Percentiles rank a stretch among this genome's conserved stretches.
Evolutionary conservation across 2,329 filamentous ascomycete species (phyloP).

Genomic region (Aspergillus terreus): DNA sequence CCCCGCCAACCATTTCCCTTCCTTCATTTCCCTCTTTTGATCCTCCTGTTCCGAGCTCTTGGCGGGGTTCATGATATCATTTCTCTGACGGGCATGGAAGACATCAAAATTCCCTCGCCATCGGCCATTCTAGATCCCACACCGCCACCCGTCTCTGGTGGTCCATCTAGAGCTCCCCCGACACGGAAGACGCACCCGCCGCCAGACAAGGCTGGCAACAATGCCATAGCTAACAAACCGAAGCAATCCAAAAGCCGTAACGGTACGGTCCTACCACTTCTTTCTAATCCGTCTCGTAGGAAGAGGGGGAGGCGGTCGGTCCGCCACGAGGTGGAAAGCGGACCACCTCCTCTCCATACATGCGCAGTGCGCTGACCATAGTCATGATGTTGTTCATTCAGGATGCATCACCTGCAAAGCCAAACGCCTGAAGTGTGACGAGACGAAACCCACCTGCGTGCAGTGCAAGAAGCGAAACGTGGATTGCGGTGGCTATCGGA

Average conservation of each 20-base stretch:
- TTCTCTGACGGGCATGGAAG: conserved; percentile 48
- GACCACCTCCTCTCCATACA: conserved; percentile 5
- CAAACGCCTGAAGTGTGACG: conserved; percentile 70
- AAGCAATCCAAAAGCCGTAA: conserved; percentile 75
- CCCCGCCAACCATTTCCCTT: neutral
- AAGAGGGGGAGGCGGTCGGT: conserved; percentile 3
- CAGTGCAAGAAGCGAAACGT: conserved; percentile 65
- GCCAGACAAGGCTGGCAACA: conserved; percentile 5
- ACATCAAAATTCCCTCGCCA: conserved; percentile 58
- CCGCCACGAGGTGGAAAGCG: conserved; percentile 2
- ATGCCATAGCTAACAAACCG: conserved; percentile 47
- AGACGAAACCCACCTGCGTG: conserved; percentile 64
- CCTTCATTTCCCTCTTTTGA: neutral
- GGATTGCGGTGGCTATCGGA: conserved; percentile 67
- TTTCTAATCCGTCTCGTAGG: conserved; percentile 6
- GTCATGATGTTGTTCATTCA: conserved; percentile 32
- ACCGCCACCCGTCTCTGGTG: conserved; percentile 20
- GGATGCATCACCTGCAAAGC: conserved; percentile 71
- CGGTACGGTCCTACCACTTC: conserved; percentile 49
- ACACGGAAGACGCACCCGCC: conserved; percentile 19
- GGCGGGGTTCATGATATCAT: conserved; percentile 11
- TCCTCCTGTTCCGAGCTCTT: neutral
- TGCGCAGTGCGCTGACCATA: conserved; percentile 27
- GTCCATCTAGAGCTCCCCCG: conserved; percentile 24
- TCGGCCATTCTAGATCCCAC: conserved; percentile 48